These are phyloP conservation scores for Euphorbia peplus DNA, from an alignment of 345 rosid genomes.

Conservation along the genomic window DNA sequence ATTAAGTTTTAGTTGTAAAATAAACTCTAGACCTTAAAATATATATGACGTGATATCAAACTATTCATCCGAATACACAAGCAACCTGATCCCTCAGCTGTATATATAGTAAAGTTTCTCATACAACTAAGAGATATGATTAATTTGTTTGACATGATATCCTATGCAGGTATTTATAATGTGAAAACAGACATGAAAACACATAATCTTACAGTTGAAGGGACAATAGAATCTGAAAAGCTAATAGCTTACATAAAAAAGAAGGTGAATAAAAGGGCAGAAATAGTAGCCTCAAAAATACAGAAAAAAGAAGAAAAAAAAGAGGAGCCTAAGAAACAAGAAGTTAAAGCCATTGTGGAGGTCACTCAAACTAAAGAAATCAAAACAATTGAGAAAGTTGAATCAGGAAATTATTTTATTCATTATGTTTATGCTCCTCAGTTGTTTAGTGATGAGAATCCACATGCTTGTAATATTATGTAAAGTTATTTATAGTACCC, in stretches of 20 bases:
- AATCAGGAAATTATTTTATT: conserved; percentile 52
- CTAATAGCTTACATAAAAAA: conserved; percentile 44
- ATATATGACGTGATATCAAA: too few species aligned
- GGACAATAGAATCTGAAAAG: conserved; percentile 56
- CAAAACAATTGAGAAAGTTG: conserved; percentile 42
- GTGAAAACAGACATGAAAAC: conserved; percentile 65
- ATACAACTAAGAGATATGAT: not conserved
- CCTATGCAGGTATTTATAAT: conserved; percentile 54
- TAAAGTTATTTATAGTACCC: conserved; percentile 11
- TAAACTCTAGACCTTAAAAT: too few species aligned
- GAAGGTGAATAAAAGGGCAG: conserved; percentile 66
- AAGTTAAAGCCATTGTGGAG: conserved; percentile 18
- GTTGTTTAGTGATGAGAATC: conserved; percentile 86
- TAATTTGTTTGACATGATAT: not conserved
- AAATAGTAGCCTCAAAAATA: conserved; percentile 44
- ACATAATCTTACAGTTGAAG: conserved; percentile 65
- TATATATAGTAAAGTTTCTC: too few species aligned
- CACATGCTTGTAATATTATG: conserved; percentile 62
- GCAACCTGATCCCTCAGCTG: too few species aligned
- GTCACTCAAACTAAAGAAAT: conserved; percentile 24
- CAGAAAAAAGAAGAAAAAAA: conserved; percentile 31
- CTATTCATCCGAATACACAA: too few species aligned
- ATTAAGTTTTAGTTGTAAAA: too few species aligned
- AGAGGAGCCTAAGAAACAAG: conserved; percentile 20
- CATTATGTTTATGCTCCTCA: conserved; percentile 83